These are phyloP conservation scores for Chenopodium formosanum DNA, from an alignment of 148 eudicot species.

Conservation along the genomic window DNA sequence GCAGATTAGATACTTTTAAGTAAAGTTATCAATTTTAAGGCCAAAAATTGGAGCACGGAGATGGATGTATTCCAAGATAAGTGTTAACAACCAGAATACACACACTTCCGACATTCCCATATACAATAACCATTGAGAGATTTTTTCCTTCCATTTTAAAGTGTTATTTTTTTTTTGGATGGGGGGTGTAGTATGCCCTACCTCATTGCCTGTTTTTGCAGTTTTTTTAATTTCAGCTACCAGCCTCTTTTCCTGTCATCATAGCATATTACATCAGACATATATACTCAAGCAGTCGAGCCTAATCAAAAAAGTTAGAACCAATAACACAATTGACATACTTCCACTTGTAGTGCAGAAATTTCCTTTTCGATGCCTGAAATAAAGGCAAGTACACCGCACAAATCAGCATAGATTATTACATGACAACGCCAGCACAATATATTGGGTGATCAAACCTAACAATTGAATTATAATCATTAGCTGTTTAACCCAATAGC, in stretches of 20 bases:
- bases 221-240: constrained; percentile 96
- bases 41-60: background rate
- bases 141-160: too few relatives aligned
- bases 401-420: background rate
- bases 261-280: constrained; percentile 12
- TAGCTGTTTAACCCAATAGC: background rate
- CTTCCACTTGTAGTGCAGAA: constrained; percentile 70
- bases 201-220: constrained; percentile 99
- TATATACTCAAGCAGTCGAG: constrained; percentile 12
- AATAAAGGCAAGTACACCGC: constrained; percentile 12
- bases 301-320: background rate
- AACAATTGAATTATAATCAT: background rate
- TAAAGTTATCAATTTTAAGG: background rate
- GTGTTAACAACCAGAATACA: background rate
- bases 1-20: constrained; percentile 21
- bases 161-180: too few relatives aligned
- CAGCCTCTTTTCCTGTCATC: constrained; percentile 82
- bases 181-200: constrained; percentile 15
- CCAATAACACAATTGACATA: constrained; percentile 27
- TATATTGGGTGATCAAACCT: too few relatives aligned
- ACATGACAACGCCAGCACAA: background rate
- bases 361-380: constrained; percentile 93
- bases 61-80: background rate
- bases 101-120: background rate
- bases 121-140: background rate